Evolutionary conservation across 176 grass and related monocot species (phyloP).

Genomic region (Oryza australiensis): DNA sequence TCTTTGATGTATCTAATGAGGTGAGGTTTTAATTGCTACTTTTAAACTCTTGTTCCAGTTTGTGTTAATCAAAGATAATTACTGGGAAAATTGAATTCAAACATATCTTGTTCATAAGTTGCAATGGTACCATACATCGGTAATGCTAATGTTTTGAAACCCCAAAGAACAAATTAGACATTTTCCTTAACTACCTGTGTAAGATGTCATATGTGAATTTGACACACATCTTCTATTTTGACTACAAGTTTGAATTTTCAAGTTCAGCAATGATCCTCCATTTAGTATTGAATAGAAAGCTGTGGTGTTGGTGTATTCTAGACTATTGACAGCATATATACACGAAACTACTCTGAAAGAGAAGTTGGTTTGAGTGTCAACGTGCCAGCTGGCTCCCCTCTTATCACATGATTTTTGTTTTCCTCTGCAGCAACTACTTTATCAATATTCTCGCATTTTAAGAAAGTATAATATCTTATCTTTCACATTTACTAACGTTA

Average conservation of each 20-base stretch:
- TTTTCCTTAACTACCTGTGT: neutral
- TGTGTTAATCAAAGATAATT: conserved; percentile 2
- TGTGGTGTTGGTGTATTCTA: neutral
- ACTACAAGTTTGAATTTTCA: neutral
- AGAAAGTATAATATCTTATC: neutral
- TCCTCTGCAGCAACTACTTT: neutral
- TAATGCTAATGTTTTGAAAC: neutral
- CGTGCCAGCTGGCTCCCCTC: neutral
- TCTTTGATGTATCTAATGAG: conserved; percentile 88
- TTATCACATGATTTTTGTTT: neutral
- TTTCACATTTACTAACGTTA: neutral
- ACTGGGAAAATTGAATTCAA: conserved; percentile 2
- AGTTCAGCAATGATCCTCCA: neutral
- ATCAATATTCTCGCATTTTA: neutral
- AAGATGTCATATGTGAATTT: neutral
- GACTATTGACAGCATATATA: neutral
- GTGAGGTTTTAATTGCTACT: conserved; percentile 28
- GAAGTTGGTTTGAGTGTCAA: neutral
- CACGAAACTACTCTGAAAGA: conserved; percentile 18
- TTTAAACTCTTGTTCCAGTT: neutral
- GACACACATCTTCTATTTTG: neutral
- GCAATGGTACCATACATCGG: neutral
- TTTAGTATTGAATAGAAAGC: neutral
- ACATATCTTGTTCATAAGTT: neutral
- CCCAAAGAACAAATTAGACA: neutral